Percentiles rank a stretch among this genome's conserved stretches.
Conservation (phyloP, 1,139 yeast genomes). For the Suhomyces anneliseae region DNA sequence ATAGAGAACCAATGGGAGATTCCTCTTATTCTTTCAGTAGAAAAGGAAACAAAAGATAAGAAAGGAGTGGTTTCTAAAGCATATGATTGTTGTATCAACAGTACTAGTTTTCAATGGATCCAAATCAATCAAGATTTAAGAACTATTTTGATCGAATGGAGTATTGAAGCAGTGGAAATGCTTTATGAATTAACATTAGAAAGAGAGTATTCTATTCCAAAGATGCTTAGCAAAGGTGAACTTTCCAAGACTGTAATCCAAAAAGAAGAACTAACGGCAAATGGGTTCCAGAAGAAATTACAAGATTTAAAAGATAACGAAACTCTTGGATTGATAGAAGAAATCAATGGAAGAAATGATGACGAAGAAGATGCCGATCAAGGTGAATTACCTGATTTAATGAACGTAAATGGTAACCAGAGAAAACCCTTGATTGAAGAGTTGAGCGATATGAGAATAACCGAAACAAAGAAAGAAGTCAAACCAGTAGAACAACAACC, state of each 20-base stretch:
- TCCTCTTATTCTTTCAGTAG: conserved; percentile 68
- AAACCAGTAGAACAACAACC: background rate
- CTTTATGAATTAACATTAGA: conserved; percentile 39
- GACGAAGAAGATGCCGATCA: conserved; percentile 18
- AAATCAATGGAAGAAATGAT: conserved; percentile 19
- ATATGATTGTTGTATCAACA: conserved; percentile 74
- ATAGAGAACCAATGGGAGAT: conserved; percentile 81
- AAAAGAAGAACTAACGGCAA: conserved; percentile 30
- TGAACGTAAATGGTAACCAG: conserved; percentile 18
- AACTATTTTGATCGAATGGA: conserved; percentile 56
- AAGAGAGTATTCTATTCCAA: conserved; percentile 53
- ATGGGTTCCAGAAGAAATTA: conserved; percentile 34
- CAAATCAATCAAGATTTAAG: conserved; percentile 51
- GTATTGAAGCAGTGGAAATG: conserved; percentile 68
- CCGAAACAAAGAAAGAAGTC: background rate
- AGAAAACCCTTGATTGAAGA: conserved; percentile 42
- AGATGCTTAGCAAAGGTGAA: conserved; percentile 62
- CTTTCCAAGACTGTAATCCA: conserved; percentile 37
- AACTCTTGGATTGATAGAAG: conserved; percentile 42
- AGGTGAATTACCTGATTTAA: conserved; percentile 19
- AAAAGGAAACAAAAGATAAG: conserved; percentile 61
- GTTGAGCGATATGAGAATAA: conserved; percentile 28
- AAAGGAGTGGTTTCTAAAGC: conserved; percentile 65
- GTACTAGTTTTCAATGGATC: conserved; percentile 61
- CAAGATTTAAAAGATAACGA: conserved; percentile 40